Base-by-base conservation (phyloP, 2,329 filamentous ascomycete genomes). In the Botrytis fabae region DNA sequence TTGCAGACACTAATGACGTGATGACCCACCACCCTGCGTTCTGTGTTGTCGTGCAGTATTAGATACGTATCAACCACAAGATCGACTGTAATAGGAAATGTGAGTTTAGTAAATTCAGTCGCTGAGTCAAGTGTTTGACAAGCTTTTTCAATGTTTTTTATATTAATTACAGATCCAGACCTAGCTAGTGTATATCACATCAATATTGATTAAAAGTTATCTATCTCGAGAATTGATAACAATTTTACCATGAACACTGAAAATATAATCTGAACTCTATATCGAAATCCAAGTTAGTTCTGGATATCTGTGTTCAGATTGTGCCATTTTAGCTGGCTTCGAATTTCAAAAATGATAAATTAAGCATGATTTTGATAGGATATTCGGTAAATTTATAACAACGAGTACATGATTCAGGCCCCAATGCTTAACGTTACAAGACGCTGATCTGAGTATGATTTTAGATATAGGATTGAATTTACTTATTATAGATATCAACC, bases 41-140 rank as follows among this genome's bases (percentile, higher is more conserved):
- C 44, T 74, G 71, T 10, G 75, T 74, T 2, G 66, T 63, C 28
- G 74, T 73, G 71, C 76, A 77, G 46, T 25, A 25, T 12, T 5
- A 12, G 22, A 12, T 5, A 48, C 10, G 4, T 12, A 25, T 48
- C 12, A 25, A 25, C 9, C 22, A 48, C 25, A 48, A 10, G 9
- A 48, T 48, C 46, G 22, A 25, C 4, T 5, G 22, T 48, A 48
- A 48, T 9, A 48, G 22, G 25, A 25, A 48, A 25, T 2, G 12
- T 12, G 46, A 48, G 46, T 22, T 14, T 5, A 12, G 46, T 25
- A 25, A 51, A 51, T 10, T 25, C 22, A 2, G 9, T 4, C 25
- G 25, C 22, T 5, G 40, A 40, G 59, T 35, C 57, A 60, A 38
- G 18, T 38, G 20, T 35, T 61, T 61, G 12, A 25, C 32, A 61